Percentiles rank a stretch among this genome's conserved stretches.
Conservation (phyloP, 352 stramenopile genomes). For the Discostella stelligera region DNA sequence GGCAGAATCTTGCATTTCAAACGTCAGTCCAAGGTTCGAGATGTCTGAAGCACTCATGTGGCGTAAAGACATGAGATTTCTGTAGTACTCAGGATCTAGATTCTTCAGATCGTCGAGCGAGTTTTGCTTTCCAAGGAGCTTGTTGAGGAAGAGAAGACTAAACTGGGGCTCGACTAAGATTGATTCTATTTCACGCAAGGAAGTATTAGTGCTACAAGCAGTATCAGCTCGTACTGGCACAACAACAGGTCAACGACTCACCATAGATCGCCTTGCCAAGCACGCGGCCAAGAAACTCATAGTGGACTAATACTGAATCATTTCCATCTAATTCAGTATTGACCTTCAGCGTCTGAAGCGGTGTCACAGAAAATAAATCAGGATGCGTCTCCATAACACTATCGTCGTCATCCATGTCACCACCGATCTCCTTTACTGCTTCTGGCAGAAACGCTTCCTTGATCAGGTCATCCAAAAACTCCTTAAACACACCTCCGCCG, state of each 20-base stretch:
- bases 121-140: constrained; percentile 87
- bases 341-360: constrained; percentile 66
- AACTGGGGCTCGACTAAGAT: constrained; percentile 96
- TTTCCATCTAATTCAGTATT: constrained; percentile 48
- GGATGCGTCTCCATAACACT: constrained; percentile 25
- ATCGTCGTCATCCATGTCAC: constrained; percentile 7
- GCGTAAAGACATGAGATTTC: constrained; percentile 94
- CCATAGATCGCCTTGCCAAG: constrained; percentile 94
- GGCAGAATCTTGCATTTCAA: constrained; percentile 83
- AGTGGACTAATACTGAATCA: constrained; percentile 66
- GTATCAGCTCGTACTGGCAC: constrained; percentile 10
- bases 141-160: constrained; percentile 93
- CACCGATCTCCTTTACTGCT: constrained; percentile 11
- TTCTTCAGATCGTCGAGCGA: constrained; percentile 91
- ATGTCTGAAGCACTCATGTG: constrained; percentile 85
- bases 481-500: constrained; percentile 97
- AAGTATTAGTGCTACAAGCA: constrained; percentile 84
- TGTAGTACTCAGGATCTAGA: constrained; percentile 92
- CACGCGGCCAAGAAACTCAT: constrained; percentile 93
- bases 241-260: constrained; percentile 17
- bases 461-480: constrained; percentile 94
- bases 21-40: constrained; percentile 88
- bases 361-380: constrained; percentile 73
- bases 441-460: constrained; percentile 89
- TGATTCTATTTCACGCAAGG: constrained; percentile 83